A percentile compares a stretch with the other conserved stretches of the same genome.
Evolutionary conservation across 2,329 filamentous ascomycete genomes (phyloP).

Genomic region (Colletotrichum paranaense): DNA sequence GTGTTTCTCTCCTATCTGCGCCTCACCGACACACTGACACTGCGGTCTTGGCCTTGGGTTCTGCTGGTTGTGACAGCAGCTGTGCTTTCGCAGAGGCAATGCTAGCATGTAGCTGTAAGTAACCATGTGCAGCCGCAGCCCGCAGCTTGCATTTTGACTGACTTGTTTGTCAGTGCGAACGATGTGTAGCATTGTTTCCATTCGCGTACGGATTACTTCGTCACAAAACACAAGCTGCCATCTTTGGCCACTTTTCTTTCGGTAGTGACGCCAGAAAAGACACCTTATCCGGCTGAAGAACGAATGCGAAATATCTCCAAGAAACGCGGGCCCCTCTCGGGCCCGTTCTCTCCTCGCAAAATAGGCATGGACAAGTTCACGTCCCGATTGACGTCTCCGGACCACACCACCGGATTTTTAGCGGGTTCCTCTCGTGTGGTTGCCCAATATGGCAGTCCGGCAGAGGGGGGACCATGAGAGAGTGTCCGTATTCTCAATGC

Average conservation of each 20-base stretch:
- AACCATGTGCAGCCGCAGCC: conserved; percentile 5
- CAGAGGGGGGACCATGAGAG: not conserved
- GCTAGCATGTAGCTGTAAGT: not conserved
- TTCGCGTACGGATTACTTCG: not conserved
- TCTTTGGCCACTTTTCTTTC: not conserved
- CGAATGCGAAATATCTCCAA: not conserved
- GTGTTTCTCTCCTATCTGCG: conserved; percentile 22
- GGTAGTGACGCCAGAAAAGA: not conserved
- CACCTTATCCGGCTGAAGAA: not conserved
- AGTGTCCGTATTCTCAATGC: not conserved
- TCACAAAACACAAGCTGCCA: not conserved
- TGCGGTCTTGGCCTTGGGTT: conserved; percentile 20
- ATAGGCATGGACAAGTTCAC: not conserved
- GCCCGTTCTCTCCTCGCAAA: conserved; percentile 9
- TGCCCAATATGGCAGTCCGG: conserved; percentile 24
- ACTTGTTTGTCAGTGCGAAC: not conserved
- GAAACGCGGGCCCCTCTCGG: not conserved
- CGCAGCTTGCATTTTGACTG: conserved; percentile 12
- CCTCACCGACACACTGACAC: conserved; percentile 23
- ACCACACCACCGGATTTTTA: conserved; percentile 9
- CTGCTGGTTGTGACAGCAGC: not conserved
- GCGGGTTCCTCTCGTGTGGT: conserved; percentile 5
- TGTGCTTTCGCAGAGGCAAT: not conserved
- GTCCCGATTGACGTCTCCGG: conserved; percentile 25
- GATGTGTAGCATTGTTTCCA: not conserved